Conservation (phyloP, 257 asterid species). For the Solanum boliviense region DNA sequence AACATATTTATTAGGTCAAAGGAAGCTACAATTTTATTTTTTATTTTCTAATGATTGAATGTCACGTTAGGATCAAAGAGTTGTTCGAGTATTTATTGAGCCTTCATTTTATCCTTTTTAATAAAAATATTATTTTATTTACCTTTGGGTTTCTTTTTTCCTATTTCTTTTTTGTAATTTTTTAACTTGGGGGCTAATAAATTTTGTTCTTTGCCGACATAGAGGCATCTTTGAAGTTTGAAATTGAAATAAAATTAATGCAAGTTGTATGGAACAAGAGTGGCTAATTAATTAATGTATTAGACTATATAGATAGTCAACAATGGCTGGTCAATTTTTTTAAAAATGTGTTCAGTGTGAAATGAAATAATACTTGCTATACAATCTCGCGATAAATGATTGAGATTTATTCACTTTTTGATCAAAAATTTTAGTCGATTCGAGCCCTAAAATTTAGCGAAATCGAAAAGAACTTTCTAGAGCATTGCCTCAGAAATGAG, state of each 20-base stretch:
- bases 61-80: slow-evolving; percentile 31
- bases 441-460: no score
- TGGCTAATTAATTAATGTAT: neutral
- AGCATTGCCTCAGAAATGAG: neutral
- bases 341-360: neutral
- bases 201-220: slow-evolving; percentile 8
- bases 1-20: slow-evolving; percentile 9
- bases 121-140: neutral
- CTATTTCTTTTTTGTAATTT: neutral
- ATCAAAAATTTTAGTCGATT: accelerated
- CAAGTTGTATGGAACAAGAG: neutral
- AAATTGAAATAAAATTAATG: neutral
- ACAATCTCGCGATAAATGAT: neutral
- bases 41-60: slow-evolving; percentile 37
- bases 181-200: neutral
- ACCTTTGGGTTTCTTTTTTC: neutral
- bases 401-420: neutral
- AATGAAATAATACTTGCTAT: neutral
- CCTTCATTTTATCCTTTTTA: neutral
- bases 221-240: slow-evolving; percentile 5
- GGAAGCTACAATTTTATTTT: neutral
- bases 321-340: neutral
- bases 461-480: no score
- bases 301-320: neutral
- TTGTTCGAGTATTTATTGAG: neutral